Evolutionary conservation across 331 rosid species (phyloP), one percentile per base, ranked within the genome.

Genomic region (Rosa hybrid): DNA sequence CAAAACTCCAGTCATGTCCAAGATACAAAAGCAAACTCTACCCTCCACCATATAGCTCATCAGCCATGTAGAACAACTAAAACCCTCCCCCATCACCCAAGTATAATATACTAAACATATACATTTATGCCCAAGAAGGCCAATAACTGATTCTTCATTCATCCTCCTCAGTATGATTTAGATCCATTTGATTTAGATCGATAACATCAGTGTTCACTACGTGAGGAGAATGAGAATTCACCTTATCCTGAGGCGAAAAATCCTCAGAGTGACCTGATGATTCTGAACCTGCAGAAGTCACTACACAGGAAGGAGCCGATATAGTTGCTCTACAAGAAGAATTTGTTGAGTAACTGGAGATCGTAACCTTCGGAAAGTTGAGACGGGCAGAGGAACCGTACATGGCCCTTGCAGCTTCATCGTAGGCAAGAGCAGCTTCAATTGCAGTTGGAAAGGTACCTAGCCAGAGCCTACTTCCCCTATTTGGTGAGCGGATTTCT

Each of bases 341-440:
- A 63, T 84, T 93, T 42, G 84, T 82, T 1, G 85, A 79, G 75
- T 89, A 86, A 78, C 71, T 87, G 45, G 92, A 80, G 49, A 85
- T 85, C 1, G 91, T 77, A 79, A 90, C 63, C 34, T 92, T 90
- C 20, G 94, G 96, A 78, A 94, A 90, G 87, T 94, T 91, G 21
- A 91, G 92, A 59, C 97, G 94, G 67, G 97, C 92, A 21, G 70
- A 49, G 8, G 93, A 64, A 21, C 93, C 93, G 62, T 93, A 90
- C 91, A 93, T 81, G 76, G 92, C 92, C 83, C 97, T 88, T 7
- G 97, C 94, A 2, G 92, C 94, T 80, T 92, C 89, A 74, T 91
- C 97, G 53, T 91, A 92, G 1, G 92, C 88, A 76, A 92, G 84
- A 34, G 97, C 97, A 53, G 97, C 94, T 71, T 79, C 91, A 83